A percentile compares a stretch with the other conserved stretches of the same genome.
These are phyloP conservation scores for Kwoniella shandongensis DNA, from an alignment of 768 basidiomycete genomes.

Conservation along the genomic window DNA sequence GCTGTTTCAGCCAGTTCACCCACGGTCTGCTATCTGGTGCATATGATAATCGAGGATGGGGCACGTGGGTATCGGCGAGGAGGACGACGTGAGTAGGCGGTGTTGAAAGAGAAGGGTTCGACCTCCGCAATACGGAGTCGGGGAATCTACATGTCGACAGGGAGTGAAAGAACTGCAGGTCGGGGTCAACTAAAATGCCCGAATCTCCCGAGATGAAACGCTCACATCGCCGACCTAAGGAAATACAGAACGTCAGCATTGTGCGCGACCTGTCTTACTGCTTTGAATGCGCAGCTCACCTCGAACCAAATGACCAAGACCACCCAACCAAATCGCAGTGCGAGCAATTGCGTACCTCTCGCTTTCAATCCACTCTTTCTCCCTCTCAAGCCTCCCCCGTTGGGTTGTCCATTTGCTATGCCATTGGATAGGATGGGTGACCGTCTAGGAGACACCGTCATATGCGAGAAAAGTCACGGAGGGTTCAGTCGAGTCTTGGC, in stretches of 20 bases:
- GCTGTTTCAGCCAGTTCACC: slow-evolving; percentile 63
- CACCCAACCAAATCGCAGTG: slow-evolving; percentile 60
- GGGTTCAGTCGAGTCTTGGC: no score
- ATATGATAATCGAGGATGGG: slow-evolving; percentile 70
- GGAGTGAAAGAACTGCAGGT: slow-evolving; percentile 49
- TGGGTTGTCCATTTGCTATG: slow-evolving; percentile 5
- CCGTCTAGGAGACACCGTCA: no score
- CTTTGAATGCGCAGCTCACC: slow-evolving; percentile 22
- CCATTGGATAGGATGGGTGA: not conserved
- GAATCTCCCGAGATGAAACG: not conserved
- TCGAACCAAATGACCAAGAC: slow-evolving; percentile 71
- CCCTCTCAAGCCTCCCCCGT: no score
- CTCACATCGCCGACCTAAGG: slow-evolving; percentile 57
- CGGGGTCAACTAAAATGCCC: no score
- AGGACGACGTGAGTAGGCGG: slow-evolving; percentile 67
- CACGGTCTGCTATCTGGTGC: slow-evolving; percentile 60
- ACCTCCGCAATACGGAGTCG: slow-evolving; percentile 34
- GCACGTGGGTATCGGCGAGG: slow-evolving; percentile 83
- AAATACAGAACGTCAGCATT: slow-evolving; percentile 1
- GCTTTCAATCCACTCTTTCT: slow-evolving; percentile 33
- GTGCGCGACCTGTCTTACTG: no score
- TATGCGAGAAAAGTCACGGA: no score
- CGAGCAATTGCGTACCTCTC: slow-evolving; percentile 39
- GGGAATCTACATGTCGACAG: slow-evolving; percentile 46
- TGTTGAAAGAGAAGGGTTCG: slow-evolving; percentile 19